Evolutionary conservation across 2,329 filamentous ascomycete genomes (phyloP).

Genomic region (Coniochaeta sp.): DNA sequence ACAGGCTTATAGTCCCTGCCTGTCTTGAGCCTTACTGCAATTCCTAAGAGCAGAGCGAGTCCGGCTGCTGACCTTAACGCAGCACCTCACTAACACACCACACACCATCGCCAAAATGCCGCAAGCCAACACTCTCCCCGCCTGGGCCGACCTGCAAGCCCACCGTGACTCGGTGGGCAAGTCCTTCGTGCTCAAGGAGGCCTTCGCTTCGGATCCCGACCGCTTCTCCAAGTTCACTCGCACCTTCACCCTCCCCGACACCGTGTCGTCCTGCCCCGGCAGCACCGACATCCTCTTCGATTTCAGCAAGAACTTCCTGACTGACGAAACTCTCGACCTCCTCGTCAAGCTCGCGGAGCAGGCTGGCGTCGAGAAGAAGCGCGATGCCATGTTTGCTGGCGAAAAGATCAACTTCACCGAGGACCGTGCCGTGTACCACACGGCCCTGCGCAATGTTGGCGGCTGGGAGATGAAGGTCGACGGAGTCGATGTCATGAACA

Average conservation of each 20-base stretch:
- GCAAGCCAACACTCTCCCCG: constrained; percentile 76
- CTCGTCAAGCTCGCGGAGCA: constrained; percentile 87
- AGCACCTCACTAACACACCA: background rate
- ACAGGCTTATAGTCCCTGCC: background rate
- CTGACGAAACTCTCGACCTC: constrained; percentile 81
- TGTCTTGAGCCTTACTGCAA: background rate
- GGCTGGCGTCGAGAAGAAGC: constrained; percentile 83
- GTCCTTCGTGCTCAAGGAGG: constrained; percentile 86
- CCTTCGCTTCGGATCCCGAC: constrained; percentile 79
- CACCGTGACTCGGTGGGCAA: constrained; percentile 84
- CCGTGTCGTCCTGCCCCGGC: constrained; percentile 47
- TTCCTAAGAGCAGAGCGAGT: background rate
- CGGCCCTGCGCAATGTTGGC: constrained; percentile 82
- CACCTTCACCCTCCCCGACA: constrained; percentile 73
- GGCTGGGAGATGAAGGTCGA: constrained; percentile 73
- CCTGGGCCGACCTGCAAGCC: constrained; percentile 85
- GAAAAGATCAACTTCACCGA: constrained; percentile 99
- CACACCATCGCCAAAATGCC: constrained; percentile 45
- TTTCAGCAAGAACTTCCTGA: constrained; percentile 98
- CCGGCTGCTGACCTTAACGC: background rate
- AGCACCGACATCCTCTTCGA: constrained; percentile 89
- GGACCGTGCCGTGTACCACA: constrained; percentile 90
- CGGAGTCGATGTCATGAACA: constrained; percentile 85
- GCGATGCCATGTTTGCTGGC: constrained; percentile 94
- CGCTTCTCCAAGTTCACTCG: constrained; percentile 88